Conservation (phyloP, 2,329 filamentous ascomycete genomes). For the Endoconidiophora polonica region DNA sequence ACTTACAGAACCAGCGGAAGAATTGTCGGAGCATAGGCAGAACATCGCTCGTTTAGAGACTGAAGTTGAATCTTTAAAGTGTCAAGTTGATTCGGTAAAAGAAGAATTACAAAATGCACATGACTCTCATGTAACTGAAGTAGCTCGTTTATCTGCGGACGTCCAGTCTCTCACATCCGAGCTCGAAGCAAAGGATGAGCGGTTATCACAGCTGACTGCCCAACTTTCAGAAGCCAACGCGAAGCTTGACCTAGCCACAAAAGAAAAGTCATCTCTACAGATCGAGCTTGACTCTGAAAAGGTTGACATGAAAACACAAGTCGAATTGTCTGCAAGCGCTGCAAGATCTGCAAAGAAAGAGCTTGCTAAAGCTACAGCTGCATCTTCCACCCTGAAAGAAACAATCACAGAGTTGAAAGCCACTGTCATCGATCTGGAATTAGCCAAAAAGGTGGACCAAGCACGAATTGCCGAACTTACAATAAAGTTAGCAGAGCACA, state of each 20-base stretch:
- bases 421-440: constrained; percentile 18
- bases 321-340: constrained; percentile 21
- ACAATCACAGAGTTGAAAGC: constrained; percentile 3
- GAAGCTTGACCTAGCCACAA: too few species aligned
- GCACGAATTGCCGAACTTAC: constrained; percentile 26
- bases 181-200: constrained; percentile 21
- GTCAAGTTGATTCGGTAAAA: too few species aligned
- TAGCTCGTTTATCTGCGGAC: constrained; percentile 20
- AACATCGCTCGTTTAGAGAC: too few species aligned
- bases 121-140: too few species aligned
- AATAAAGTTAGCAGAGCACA: constrained; percentile 18
- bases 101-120: too few species aligned
- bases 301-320: constrained; percentile 22
- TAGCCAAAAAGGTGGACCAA: constrained; percentile 24
- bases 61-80: too few species aligned
- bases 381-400: constrained; percentile 19
- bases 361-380: constrained; percentile 23
- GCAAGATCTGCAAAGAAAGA: constrained; percentile 25
- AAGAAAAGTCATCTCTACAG: too few species aligned
- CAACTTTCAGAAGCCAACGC: constrained; percentile 14
- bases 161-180: constrained; percentile 29
- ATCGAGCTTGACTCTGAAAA: too few species aligned
- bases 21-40: too few species aligned
- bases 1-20: too few species aligned
- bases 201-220: not conserved